Evolutionary conservation across 306 rosid species (phyloP), one percentile per base, ranked within the genome.

Genomic region (Astragalus glycyphyllos): DNA sequence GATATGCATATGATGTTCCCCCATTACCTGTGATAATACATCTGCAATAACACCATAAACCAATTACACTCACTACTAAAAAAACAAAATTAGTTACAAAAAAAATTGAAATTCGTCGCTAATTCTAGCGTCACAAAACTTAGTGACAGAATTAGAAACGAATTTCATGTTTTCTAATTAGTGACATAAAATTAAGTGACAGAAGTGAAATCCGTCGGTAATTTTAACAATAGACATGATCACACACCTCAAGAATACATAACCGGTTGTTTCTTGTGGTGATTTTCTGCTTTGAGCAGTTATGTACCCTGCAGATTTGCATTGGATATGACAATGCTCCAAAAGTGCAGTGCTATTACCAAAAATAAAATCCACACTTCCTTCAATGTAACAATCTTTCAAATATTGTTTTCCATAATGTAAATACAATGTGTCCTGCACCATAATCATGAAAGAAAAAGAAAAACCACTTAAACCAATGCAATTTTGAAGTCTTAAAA

Each of bases 301-400:
- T 67, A 92, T 72, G 80, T 72, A 92, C 64, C 98, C 98, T 45
- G 69, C 73, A 42, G 92, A 66, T 80, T 90, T 92, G 89, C 98
- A 87, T 79, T 90, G 96, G 73, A 90, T 69, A 73, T 88, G 97
- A 59, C 98, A 90, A 72, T 84, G 93, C 65, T 90, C 97, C 75
- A 92, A 80, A 75, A 92, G 88, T 11, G 91, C 96, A 61, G 97
- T 90, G 85, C 98, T 90, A 67, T 87, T 88, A 56, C 97, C 98
- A 59, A 93, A 92, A 40, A 88, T 85, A 75, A 92, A 90, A 80
- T 92, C 98, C 59, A 92, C 97, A 11, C 96, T 92, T 82, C 98
- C 98, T 86, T 92, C 98, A 48, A 88, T 80, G 37, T 92, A 92
- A 77, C 98, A 92, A 81, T 92, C 96, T 81, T 68, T 92, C 66